These are phyloP conservation scores for Botrytis fabae DNA, from an alignment of 2,329 filamentous ascomycete species.

Conservation along the genomic window DNA sequence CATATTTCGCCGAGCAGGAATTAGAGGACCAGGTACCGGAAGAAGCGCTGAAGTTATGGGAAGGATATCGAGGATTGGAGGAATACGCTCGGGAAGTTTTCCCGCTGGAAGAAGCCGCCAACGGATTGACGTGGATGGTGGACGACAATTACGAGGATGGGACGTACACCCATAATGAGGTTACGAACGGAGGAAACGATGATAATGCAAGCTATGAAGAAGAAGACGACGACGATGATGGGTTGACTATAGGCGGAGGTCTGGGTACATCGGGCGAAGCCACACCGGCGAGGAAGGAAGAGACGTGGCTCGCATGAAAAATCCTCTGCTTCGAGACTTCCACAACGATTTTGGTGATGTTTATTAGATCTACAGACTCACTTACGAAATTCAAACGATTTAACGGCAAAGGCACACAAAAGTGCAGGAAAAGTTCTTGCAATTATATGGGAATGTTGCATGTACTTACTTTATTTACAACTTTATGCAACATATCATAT, in stretches of 20 bases:
- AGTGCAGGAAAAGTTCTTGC: background rate
- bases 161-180: slow-evolving; percentile 27
- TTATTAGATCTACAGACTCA: background rate
- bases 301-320: slow-evolving; percentile 39
- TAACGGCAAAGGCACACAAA: background rate
- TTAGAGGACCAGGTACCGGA: slow-evolving; percentile 67
- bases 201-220: slow-evolving; percentile 36
- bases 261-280: slow-evolving; percentile 28
- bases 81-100: slow-evolving; percentile 96
- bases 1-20: slow-evolving; percentile 60
- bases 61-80: slow-evolving; percentile 84
- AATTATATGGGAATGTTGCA: background rate
- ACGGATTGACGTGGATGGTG: slow-evolving; percentile 91
- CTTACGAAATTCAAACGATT: background rate
- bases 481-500: background rate
- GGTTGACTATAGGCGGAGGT: slow-evolving; percentile 36
- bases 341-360: background rate
- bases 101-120: slow-evolving; percentile 89
- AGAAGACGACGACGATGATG: slow-evolving; percentile 53
- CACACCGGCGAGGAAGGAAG: slow-evolving; percentile 39
- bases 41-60: slow-evolving; percentile 82
- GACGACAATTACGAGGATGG: slow-evolving; percentile 46
- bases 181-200: slow-evolving; percentile 37
- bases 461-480: background rate
- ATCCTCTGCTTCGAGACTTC: background rate